Base-by-base conservation (phyloP, 495 filamentous ascomycete genomes). In the Penicillium argentinense region DNA sequence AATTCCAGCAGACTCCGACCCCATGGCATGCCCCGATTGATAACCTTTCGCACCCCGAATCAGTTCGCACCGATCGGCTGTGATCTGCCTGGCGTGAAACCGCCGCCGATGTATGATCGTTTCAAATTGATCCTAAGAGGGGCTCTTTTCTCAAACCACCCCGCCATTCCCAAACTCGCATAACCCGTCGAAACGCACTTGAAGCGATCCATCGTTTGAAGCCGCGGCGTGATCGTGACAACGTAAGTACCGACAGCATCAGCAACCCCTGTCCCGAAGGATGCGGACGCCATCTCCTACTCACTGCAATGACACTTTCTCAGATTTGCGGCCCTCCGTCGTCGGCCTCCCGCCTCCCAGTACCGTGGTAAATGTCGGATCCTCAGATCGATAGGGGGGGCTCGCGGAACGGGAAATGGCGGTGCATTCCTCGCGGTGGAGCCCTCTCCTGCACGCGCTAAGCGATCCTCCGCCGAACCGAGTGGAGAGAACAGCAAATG, bases 41-140 rank as follows among this genome's bases (percentile, higher is more conserved):
- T 27, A 48, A 41, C 16, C 22, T 16, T 1, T 36, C 33, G 7
- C 9, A 8, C 21, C 33, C 9, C 23, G 26, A 45, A 49, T 30
- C 12, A 32, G 39, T 32, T 38, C 14, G 16, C 23, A 36, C 18
- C 36, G 53, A 44, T 51, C 42, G 39, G 39, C 43, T 37, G 22
- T 25, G 54, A 57, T 53, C 49, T 26, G 16, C 51, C 19, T 33
- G 5, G 9, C 41, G 24, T 59, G 56, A 59, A 59, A 59, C 56
- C 41, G 23, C 53, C 52, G 56, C 56, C 45, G 29, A 47, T 46
- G 24, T 44, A 44, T 45, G 52, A 42, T 42, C 45, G 56, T 59
- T 59, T 59, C 56, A 59, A 32, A 30, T 46, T 45, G 29, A 49
- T 21, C 16, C 37, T 18, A 19, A 9, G 8, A 18, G 16, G n/a